Conservation (phyloP, 768 basidiomycete genomes). For the Cantharellus anzutake region DNA sequence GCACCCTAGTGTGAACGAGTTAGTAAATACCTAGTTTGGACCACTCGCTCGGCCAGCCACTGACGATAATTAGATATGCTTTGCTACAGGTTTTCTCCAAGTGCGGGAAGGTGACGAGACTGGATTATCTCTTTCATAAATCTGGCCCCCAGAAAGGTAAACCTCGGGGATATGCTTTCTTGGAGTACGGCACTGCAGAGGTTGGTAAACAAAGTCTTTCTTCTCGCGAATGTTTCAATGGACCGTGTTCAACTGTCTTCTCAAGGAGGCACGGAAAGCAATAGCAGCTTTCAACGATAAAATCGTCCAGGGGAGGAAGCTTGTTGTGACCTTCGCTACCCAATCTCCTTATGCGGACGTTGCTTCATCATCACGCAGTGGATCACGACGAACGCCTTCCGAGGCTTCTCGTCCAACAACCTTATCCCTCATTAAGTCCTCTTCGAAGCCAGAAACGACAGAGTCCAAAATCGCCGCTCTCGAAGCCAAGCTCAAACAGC, state of each 20-base stretch:
- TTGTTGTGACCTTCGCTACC: slow-evolving; percentile 82
- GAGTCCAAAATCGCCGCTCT: slow-evolving; percentile 82
- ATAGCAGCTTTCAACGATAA: slow-evolving; percentile 55
- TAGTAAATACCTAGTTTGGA: slow-evolving; percentile 10
- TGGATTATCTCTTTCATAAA: slow-evolving; percentile 95
- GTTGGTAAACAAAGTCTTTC: slow-evolving; percentile 33
- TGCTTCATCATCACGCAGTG: slow-evolving; percentile 18
- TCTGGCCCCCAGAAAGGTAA: slow-evolving; percentile 74
- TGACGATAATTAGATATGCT: slow-evolving; percentile 38
- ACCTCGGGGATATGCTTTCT: slow-evolving; percentile 87
- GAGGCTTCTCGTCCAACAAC: slow-evolving; percentile 63
- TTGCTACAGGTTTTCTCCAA: slow-evolving; percentile 80
- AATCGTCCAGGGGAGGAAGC: slow-evolving; percentile 66
- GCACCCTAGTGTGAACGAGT: slow-evolving; percentile 78
- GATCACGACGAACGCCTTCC: slow-evolving; percentile 18
- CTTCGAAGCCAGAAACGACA: slow-evolving; percentile 35
- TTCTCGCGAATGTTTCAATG: neutral
- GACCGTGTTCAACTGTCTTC: slow-evolving; percentile 4
- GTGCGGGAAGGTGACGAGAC: slow-evolving; percentile 79
- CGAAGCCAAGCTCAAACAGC: slow-evolving; percentile 83
- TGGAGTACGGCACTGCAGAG: slow-evolving; percentile 62
- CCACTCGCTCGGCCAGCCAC: neutral
- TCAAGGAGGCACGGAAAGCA: slow-evolving; percentile 70
- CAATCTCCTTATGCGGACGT: slow-evolving; percentile 21
- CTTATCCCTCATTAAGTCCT: slow-evolving; percentile 69